phyloP scores from a whole-genome alignment of 2,329 filamentous ascomycete species.

The Ilyonectria mors-panacis region DNA sequence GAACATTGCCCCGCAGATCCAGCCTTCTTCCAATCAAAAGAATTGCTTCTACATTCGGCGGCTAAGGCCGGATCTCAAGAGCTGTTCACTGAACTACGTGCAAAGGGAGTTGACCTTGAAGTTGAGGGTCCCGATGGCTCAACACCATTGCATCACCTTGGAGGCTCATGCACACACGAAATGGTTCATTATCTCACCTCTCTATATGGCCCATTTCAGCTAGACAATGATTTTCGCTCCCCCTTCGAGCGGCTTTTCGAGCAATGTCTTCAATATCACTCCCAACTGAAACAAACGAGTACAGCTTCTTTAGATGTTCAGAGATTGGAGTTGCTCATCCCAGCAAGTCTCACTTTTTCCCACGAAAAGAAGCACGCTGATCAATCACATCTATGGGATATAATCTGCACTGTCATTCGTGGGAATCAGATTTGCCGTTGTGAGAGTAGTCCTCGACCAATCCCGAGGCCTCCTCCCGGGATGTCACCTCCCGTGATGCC shows the following conservation, averaged over 20 bases:
- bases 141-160: conserved; percentile 10
- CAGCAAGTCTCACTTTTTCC: neutral
- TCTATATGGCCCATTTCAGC: neutral
- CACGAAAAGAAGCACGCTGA: neutral
- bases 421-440: neutral
- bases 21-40: neutral
- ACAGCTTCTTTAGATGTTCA: neutral
- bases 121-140: neutral
- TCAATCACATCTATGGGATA: neutral
- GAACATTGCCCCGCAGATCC: neutral
- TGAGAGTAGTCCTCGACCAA: neutral
- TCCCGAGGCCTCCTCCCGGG: too few species aligned
- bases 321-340: neutral
- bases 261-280: neutral
- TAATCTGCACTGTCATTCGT: neutral
- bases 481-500: too few species aligned
- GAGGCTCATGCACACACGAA: neutral
- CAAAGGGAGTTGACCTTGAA: neutral
- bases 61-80: neutral
- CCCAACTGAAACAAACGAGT: neutral
- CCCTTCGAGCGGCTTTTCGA: neutral
- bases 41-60: neutral
- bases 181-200: neutral
- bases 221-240: neutral
- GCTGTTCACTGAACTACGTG: neutral